Base-by-base conservation (phyloP, 352 stramenopile genomes). In the Pythium brachiatum region DNA sequence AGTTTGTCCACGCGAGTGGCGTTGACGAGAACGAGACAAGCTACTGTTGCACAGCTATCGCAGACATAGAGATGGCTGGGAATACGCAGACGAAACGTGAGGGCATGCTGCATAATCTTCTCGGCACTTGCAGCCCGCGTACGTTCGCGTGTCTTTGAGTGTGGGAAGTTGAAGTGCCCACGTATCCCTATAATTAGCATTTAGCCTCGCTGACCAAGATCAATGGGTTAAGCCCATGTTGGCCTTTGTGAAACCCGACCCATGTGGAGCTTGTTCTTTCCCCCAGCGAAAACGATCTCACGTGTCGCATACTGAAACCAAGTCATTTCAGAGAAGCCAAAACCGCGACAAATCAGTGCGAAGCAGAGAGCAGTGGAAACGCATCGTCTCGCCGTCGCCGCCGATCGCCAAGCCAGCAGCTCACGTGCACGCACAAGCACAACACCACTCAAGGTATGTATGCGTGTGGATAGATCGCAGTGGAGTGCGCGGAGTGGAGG, bases 291-390 rank as follows among this genome's bases (percentile, higher is more conserved):
- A 62, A 62, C 55, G 55, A 53, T 62, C 55, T 23, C 41, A 41
- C 25, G 25, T 23, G 46, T 34, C n/a, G 27, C 36, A 64, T 64
- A 64, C 32, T 64, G 34, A 64, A 57, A 64, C 36, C 57, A 64
- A 64, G 57, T 64, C 57, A 64, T n/a, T n/a, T n/a, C n/a, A n/a
- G n/a, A n/a, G 44, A 47, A 56, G 44, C 57, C 57, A 51, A 64
- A 64, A 64, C 27, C 55, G 47, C 4, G 48, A 57, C 32, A 64
- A 64, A 64, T 64, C 57, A 64, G 57, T 57, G 31, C 18, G 26
- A n/a, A 48, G 41, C 20, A 18, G 25, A 27, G 39, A 60, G 43
- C 12, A n/a, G 13, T 43, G 50, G 31, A 56, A 56, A 32, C 23
- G 26, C 50, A 41, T 36, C 25, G 27, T 43, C 8, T 27, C n/a